Conservation (phyloP, 495 filamentous ascomycete species). For the Penicillium subrubescens region DNA sequence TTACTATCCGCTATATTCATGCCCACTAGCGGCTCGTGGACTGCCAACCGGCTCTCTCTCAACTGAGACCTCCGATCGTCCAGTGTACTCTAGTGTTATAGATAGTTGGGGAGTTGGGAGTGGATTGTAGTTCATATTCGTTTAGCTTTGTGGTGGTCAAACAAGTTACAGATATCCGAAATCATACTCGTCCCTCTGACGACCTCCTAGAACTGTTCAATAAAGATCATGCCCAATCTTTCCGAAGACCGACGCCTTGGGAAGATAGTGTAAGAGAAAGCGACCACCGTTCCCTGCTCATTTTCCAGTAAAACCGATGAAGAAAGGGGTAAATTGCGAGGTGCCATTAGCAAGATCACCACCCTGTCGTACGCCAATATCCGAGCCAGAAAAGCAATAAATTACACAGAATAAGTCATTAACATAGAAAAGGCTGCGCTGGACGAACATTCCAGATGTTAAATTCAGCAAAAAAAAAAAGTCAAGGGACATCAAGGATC, state of each 20-base stretch:
- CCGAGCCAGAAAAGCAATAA: constrained; percentile 10
- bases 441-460: constrained; percentile 40
- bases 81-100: not conserved
- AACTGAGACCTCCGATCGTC: not conserved
- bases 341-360: not conserved
- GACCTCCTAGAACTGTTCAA: not conserved
- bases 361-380: constrained; percentile 3
- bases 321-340: constrained; percentile 7
- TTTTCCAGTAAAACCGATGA: not conserved
- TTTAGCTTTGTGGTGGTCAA: not conserved
- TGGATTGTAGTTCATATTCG: constrained; percentile 6
- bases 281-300: not conserved
- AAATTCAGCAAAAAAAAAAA: constrained; percentile 12
- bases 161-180: constrained; percentile 1
- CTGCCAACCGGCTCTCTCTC: not conserved
- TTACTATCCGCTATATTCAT: not conserved
- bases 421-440: constrained; percentile 19
- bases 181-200: not conserved
- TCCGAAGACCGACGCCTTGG: not conserved
- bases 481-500: constrained; percentile 13
- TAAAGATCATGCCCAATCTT: not conserved
- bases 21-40: not conserved
- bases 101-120: not conserved
- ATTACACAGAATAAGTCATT: constrained; percentile 29
- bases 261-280: not conserved